Evolutionary conservation across 768 basidiomycete species (phyloP).

Genomic region (Kwoniella mangroviensis): DNA sequence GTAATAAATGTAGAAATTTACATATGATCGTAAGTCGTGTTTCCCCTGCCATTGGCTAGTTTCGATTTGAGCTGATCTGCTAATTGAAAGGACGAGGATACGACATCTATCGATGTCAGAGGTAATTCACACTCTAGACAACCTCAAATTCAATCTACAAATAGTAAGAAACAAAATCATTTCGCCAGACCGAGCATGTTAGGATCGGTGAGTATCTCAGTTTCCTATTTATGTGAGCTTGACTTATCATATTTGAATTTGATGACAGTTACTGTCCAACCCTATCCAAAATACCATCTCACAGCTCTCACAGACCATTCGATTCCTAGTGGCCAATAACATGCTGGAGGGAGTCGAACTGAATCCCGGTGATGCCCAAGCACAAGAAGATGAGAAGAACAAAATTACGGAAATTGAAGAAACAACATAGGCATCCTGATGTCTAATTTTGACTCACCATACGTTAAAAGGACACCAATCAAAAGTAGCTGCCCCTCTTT

Average conservation of each 20-base stretch:
- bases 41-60: not conserved
- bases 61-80: too few species aligned
- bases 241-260: not conserved
- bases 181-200: constrained; percentile 68
- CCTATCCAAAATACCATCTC: constrained; percentile 88
- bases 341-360: constrained; percentile 80
- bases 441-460: too few species aligned
- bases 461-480: too few species aligned
- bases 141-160: constrained; percentile 21
- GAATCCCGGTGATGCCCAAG: constrained; percentile 73
- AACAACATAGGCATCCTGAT: not conserved
- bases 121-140: not conserved
- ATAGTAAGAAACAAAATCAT: constrained; percentile 29
- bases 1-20: constrained; percentile 48
- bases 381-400: constrained; percentile 36
- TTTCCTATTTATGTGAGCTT: not conserved
- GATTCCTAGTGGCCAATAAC: constrained; percentile 86
- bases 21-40: constrained; percentile 27
- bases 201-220: constrained; percentile 70
- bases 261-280: constrained; percentile 71
- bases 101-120: too few species aligned
- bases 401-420: constrained; percentile 18
- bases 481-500: too few species aligned
- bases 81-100: too few species aligned
- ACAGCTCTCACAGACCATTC: constrained; percentile 88